Evolutionary conservation across 192 early-diverging fungal genomes (phyloP).

Genomic region (Backusella macrospora): DNA sequence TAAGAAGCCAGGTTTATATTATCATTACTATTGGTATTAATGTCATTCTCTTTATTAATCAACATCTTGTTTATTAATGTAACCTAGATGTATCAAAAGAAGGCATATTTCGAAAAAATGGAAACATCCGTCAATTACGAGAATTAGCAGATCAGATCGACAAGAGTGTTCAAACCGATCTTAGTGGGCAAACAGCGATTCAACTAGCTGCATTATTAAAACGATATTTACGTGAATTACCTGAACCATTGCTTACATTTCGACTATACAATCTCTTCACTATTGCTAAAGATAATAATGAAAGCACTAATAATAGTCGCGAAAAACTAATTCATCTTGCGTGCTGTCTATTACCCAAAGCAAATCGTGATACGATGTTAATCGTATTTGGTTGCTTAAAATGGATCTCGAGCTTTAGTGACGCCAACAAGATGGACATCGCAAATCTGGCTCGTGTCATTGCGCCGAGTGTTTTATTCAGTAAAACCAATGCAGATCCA

Average conservation of each 20-base stretch:
- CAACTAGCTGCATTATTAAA: slow-evolving; percentile 96
- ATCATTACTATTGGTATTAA: not conserved
- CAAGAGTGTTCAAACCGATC: slow-evolving; percentile 62
- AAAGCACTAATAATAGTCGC: not conserved
- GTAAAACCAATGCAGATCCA: slow-evolving; percentile 60
- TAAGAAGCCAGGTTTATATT: slow-evolving; percentile 40
- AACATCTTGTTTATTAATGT: slow-evolving; percentile 2
- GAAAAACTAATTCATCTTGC: slow-evolving; percentile 78
- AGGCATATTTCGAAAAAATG: slow-evolving; percentile 98
- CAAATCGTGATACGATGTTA: slow-evolving; percentile 90
- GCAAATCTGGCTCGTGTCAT: slow-evolving; percentile 93
- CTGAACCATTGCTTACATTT: slow-evolving; percentile 93
- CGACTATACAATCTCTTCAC: slow-evolving; percentile 83
- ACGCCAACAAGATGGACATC: slow-evolving; percentile 90
- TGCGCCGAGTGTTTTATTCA: slow-evolving; percentile 90
- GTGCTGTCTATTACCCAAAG: slow-evolving; percentile 84
- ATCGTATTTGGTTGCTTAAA: slow-evolving; percentile 86
- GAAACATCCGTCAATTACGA: slow-evolving; percentile 91
- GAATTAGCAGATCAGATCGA: slow-evolving; percentile 80
- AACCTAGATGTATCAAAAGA: slow-evolving; percentile 78
- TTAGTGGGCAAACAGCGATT: slow-evolving; percentile 62
- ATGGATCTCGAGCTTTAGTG: slow-evolving; percentile 79
- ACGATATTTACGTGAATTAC: slow-evolving; percentile 96
- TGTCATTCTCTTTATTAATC: slow-evolving; percentile 24
- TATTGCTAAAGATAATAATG: slow-evolving; percentile 44